Conservation (phyloP, 2,329 filamentous ascomycete genomes). For the Aaosphaeria pasadenensis region DNA sequence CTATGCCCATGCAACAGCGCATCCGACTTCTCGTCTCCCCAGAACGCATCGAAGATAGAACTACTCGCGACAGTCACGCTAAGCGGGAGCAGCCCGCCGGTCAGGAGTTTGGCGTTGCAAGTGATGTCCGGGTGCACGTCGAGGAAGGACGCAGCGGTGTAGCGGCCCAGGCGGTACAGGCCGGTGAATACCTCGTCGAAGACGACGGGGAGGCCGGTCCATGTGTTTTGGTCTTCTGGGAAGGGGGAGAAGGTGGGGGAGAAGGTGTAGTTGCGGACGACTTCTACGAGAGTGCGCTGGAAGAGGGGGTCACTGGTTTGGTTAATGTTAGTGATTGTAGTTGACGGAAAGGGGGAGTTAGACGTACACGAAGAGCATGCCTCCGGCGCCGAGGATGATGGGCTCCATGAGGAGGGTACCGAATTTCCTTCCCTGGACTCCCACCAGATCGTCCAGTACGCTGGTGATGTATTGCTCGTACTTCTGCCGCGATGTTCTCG, state of each 20-base stretch:
- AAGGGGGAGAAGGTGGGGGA: slow-evolving; percentile 16
- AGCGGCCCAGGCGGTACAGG: slow-evolving; percentile 74
- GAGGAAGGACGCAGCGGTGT: slow-evolving; percentile 69
- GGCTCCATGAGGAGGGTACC: slow-evolving; percentile 80
- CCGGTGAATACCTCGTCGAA: slow-evolving; percentile 90
- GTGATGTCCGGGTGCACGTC: slow-evolving; percentile 68
- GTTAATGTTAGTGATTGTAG: too few relatives aligned
- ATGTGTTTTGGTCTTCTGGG: slow-evolving; percentile 37
- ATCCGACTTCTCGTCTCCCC: slow-evolving; percentile 70
- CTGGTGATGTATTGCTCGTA: slow-evolving; percentile 61
- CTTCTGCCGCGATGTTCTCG: slow-evolving; percentile 37
- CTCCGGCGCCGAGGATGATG: slow-evolving; percentile 75
- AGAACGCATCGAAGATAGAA: slow-evolving; percentile 69
- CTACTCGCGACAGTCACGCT: slow-evolving; percentile 74
- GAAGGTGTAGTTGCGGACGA: slow-evolving; percentile 64
- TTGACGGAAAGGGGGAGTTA: not conserved
- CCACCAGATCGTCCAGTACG: slow-evolving; percentile 53
- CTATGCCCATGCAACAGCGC: slow-evolving; percentile 81
- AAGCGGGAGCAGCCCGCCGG: slow-evolving; percentile 74
- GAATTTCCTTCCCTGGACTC: slow-evolving; percentile 61
- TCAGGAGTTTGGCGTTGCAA: slow-evolving; percentile 80
- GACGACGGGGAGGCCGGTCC: slow-evolving; percentile 74
- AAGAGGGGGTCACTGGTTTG: slow-evolving; percentile 69
- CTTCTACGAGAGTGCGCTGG: slow-evolving; percentile 66
- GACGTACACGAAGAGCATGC: slow-evolving; percentile 74